These are phyloP conservation scores for Tolypocladium guangdongense DNA, from an alignment of 2,329 filamentous ascomycete species.

Conservation along the genomic window DNA sequence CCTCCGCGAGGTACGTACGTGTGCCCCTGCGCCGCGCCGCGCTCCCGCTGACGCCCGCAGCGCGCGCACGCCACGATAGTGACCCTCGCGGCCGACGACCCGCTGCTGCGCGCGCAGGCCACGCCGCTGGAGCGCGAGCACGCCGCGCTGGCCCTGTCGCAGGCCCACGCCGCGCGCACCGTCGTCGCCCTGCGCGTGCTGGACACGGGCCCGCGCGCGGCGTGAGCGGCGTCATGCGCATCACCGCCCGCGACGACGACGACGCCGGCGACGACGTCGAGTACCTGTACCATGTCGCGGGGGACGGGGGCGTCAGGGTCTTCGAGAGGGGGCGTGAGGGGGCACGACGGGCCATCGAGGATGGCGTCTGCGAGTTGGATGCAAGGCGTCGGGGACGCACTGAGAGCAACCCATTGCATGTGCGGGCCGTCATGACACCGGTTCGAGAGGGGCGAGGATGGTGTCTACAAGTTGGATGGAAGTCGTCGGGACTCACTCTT, in stretches of 20 bases:
- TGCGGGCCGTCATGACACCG: no score
- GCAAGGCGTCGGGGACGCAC: no score
- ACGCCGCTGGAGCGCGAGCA: slow-evolving; percentile 62
- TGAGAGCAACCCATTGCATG: no score
- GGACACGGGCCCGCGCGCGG: slow-evolving; percentile 83
- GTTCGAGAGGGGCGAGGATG: no score
- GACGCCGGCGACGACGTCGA: slow-evolving; percentile 44
- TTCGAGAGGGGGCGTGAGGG: slow-evolving; percentile 56
- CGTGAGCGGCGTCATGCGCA: slow-evolving; percentile 76
- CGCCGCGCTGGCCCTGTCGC: slow-evolving; percentile 56
- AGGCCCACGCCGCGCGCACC: slow-evolving; percentile 65
- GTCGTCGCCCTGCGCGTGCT: slow-evolving; percentile 64
- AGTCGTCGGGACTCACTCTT: background rate
- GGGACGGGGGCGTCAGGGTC: slow-evolving; percentile 69
- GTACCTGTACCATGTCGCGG: slow-evolving; percentile 68
- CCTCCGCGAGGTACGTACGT: slow-evolving; percentile 48
- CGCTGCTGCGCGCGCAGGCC: slow-evolving; percentile 50
- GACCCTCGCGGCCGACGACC: slow-evolving; percentile 60
- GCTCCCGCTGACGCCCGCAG: slow-evolving; percentile 26
- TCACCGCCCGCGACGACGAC: slow-evolving; percentile 46
- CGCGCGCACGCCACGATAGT: slow-evolving; percentile 55
- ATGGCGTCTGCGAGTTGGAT: no score
- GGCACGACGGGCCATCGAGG: no score
- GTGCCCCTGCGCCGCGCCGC: no score
- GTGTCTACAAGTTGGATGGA: background rate